Base-by-base conservation (phyloP, 1,284 basidiomycete species). In the Somion occarium region DNA sequence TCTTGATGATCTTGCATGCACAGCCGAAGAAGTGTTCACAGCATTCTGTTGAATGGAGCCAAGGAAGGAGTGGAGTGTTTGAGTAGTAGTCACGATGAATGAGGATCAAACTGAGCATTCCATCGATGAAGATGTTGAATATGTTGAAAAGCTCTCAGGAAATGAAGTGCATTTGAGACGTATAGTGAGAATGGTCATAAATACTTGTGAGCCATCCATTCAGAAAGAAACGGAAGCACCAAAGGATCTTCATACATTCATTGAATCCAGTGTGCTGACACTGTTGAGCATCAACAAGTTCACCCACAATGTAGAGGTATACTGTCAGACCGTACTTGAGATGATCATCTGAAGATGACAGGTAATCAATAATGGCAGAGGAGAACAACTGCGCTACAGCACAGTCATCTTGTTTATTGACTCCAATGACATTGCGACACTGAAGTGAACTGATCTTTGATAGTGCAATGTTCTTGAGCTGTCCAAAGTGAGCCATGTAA, bases 351-450 rank as follows among this genome's bases (percentile, higher is more conserved):
- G 50, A 38, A 12, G 52, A 11, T 4, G 44, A 7, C 3, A 62
- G 26, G 22, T 51, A 59, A 2, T 56, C 41, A 0, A 67, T 44
- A 0, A 55, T 52, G 0, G 49, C 50, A 0, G 64, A 54, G 5
- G 64, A 63, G 49, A 62, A 64, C 0, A 67, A 44, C 2, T 68
- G 61, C 1, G 57, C 53, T 1, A 73, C 71, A 4, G 73, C 72
- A 51, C 63, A 61, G 54, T 76, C 71, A 56, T 74, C 73, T 58
- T 75, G 73, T 2, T 62, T 53, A 50, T 74, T 70, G 2, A 69
- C 39, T 41, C 67, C 66, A n/a, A 63, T 55, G 15, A 74, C 66
- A 56, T 75, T 71, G 0, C 66, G 64, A 9, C 49, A 22, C 44
- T 64, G 72, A 1, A 75, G 54, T 3, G 58, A 52, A 22, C 39